Conservation (phyloP, 2,329 filamentous ascomycete genomes). For the Gyromitra esculenta region DNA sequence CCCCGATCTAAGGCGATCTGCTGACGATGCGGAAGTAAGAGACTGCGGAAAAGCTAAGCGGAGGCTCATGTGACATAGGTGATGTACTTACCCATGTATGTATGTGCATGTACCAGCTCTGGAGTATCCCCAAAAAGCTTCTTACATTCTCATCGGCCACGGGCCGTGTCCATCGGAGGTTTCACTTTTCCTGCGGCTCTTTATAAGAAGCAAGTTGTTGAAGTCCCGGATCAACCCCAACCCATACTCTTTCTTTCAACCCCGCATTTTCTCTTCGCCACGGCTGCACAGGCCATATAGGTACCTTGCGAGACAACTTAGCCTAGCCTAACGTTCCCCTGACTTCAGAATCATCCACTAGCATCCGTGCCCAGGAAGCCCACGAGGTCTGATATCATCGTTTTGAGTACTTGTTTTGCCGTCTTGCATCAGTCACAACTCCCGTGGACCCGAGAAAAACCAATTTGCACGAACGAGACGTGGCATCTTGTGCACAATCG, state of each 20-base stretch:
- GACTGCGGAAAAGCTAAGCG: conserved; percentile 35
- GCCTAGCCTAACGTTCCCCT: neutral
- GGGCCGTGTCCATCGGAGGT: conserved; percentile 46
- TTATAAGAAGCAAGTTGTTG: conserved; percentile 17
- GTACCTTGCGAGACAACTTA: conserved; percentile 3
- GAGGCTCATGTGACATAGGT: conserved; percentile 50
- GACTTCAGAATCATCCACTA: neutral
- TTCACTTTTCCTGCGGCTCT: conserved; percentile 36
- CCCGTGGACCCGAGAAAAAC: neutral
- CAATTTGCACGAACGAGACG: neutral
- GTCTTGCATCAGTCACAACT: neutral
- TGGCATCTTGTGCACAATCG: neutral
- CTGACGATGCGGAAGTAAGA: conserved; percentile 22
- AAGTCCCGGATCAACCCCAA: conserved; percentile 16
- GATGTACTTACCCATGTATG: conserved; percentile 29
- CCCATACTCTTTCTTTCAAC: conserved; percentile 25
- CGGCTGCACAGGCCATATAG: conserved; percentile 32
- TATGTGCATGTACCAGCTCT: neutral
- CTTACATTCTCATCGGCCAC: conserved; percentile 42
- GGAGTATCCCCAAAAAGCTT: conserved; percentile 9
- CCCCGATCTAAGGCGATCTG: conserved; percentile 16
- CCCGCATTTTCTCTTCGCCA: conserved; percentile 24
- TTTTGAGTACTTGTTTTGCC: conserved; percentile 9
- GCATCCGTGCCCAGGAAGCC: neutral
- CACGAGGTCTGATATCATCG: conserved; percentile 11